phyloP scores from a whole-genome alignment of 2,329 filamentous ascomycete genomes.

The Arthrobotrys iridis region DNA sequence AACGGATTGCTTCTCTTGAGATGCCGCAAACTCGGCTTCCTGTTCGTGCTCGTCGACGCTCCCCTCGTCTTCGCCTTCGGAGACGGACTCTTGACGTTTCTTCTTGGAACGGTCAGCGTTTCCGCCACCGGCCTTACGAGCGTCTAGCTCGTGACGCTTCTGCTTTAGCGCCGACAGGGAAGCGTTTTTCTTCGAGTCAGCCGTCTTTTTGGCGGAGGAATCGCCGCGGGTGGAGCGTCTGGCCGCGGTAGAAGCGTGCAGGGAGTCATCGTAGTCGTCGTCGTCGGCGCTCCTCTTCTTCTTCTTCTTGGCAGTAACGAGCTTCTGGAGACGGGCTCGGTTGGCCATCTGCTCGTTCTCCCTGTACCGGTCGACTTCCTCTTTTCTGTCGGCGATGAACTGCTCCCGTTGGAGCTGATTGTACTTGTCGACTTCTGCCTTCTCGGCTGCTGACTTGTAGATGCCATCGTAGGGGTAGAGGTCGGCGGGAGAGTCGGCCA shows the following conservation, averaged over 20 bases:
- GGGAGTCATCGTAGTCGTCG: slow-evolving; percentile 52
- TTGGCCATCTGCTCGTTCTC: slow-evolving; percentile 79
- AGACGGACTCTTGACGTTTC: slow-evolving; percentile 55
- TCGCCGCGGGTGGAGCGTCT: slow-evolving; percentile 55
- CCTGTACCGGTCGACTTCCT: slow-evolving; percentile 80
- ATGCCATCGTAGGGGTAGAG: slow-evolving; percentile 88
- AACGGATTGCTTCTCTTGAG: slow-evolving; percentile 35
- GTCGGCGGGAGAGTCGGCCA: slow-evolving; percentile 63
- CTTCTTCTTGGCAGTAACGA: slow-evolving; percentile 67
- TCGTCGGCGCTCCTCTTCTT: slow-evolving; percentile 65
- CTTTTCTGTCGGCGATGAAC: slow-evolving; percentile 85
- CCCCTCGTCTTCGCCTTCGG: slow-evolving; percentile 50
- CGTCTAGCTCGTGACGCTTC: slow-evolving; percentile 56
- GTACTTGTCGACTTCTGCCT: slow-evolving; percentile 81
- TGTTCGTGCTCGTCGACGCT: slow-evolving; percentile 56
- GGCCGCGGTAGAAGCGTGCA: slow-evolving; percentile 48
- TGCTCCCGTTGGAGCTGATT: slow-evolving; percentile 91
- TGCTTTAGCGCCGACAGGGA: slow-evolving; percentile 57
- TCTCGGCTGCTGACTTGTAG: slow-evolving; percentile 78
- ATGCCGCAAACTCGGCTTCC: slow-evolving; percentile 30
- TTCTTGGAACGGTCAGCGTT: slow-evolving; percentile 50
- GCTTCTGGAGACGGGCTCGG: slow-evolving; percentile 74
- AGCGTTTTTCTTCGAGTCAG: slow-evolving; percentile 57
- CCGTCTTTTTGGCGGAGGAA: slow-evolving; percentile 56
- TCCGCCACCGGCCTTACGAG: slow-evolving; percentile 55